phyloP scores from a whole-genome alignment of 2,329 filamentous ascomycete species.

The Fusarium citri region DNA sequence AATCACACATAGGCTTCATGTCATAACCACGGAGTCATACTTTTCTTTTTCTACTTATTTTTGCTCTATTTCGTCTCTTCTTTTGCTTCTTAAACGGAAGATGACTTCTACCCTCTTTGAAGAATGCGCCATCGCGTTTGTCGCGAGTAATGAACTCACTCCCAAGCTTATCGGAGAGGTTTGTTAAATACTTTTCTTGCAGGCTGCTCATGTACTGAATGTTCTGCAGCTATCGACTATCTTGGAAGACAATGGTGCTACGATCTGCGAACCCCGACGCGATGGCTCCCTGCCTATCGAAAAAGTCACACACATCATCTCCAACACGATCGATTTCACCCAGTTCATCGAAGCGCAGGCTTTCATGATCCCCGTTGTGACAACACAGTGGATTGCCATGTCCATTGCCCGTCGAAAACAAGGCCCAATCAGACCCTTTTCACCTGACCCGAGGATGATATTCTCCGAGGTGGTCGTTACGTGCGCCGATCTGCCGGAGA shows the following conservation, averaged over 20 bases:
- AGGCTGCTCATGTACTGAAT: conserved; percentile 4
- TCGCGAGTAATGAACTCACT: conserved; percentile 56
- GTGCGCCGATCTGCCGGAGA: conserved; percentile 84
- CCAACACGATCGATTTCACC: conserved; percentile 90
- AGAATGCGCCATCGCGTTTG: conserved; percentile 60
- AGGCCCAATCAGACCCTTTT: conserved; percentile 84
- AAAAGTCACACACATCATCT: conserved; percentile 66
- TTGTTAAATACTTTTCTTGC: neutral
- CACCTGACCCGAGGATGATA: conserved; percentile 90
- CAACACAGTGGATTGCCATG: conserved; percentile 79
- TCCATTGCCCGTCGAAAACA: conserved; percentile 77
- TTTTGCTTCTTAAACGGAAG: conserved; percentile 17
- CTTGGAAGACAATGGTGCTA: conserved; percentile 62
- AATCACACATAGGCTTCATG: conserved; percentile 20
- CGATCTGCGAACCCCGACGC: conserved; percentile 59
- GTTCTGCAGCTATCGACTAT: conserved; percentile 55
- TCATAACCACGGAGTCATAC: conserved; percentile 2
- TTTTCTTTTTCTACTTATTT: neutral
- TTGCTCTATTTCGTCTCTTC: conserved; percentile 10
- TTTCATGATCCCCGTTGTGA: conserved; percentile 85
- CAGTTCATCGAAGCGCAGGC: conserved; percentile 81
- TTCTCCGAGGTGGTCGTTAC: conserved; percentile 86
- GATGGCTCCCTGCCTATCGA: conserved; percentile 62
- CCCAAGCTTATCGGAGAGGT: conserved; percentile 58
- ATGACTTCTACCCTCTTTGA: conserved; percentile 54